These are phyloP conservation scores for Trametes cubensis DNA, from an alignment of 768 basidiomycete species.

Conservation along the genomic window DNA sequence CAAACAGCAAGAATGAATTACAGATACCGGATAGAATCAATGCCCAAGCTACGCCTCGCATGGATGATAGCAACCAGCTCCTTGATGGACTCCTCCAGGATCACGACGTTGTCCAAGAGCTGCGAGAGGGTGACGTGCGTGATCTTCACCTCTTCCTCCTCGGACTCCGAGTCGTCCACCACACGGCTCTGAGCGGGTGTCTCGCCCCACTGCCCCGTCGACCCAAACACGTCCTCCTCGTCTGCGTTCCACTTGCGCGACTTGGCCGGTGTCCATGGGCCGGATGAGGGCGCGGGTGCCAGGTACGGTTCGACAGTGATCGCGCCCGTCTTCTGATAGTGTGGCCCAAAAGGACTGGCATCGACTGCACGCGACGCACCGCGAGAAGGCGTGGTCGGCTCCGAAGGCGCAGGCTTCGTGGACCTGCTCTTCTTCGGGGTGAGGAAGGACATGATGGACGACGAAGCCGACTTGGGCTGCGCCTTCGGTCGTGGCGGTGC, in stretches of 20 bases:
- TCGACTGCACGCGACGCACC: constrained; percentile 46
- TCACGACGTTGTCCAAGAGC: constrained; percentile 90
- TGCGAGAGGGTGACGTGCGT: constrained; percentile 73
- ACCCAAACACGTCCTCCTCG: constrained; percentile 73
- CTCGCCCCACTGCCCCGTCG: constrained; percentile 49
- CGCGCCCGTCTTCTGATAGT: constrained; percentile 78
- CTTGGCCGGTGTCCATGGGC: constrained; percentile 66
- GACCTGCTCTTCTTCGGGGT: constrained; percentile 73
- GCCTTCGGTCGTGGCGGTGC: constrained; percentile 34
- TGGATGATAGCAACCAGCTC: constrained; percentile 86
- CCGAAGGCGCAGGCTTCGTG: constrained; percentile 38
- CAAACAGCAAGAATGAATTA: constrained; percentile 33
- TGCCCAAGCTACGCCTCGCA: constrained; percentile 80
- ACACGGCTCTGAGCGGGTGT: constrained; percentile 30
- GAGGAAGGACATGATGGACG: constrained; percentile 74
- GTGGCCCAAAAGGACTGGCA: constrained; percentile 80
- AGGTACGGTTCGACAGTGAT: constrained; percentile 73
- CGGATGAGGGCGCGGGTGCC: constrained; percentile 58
- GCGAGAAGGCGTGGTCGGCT: constrained; percentile 51
- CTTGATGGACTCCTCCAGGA: constrained; percentile 94
- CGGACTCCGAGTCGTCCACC: constrained; percentile 35
- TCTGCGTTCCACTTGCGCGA: constrained; percentile 54
- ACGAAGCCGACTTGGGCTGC: constrained; percentile 54
- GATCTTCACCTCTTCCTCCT: constrained; percentile 34
- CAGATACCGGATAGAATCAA: constrained; percentile 79